Conservation (phyloP, 2,329 filamentous ascomycete genomes). For the Cercospora sojina region DNA sequence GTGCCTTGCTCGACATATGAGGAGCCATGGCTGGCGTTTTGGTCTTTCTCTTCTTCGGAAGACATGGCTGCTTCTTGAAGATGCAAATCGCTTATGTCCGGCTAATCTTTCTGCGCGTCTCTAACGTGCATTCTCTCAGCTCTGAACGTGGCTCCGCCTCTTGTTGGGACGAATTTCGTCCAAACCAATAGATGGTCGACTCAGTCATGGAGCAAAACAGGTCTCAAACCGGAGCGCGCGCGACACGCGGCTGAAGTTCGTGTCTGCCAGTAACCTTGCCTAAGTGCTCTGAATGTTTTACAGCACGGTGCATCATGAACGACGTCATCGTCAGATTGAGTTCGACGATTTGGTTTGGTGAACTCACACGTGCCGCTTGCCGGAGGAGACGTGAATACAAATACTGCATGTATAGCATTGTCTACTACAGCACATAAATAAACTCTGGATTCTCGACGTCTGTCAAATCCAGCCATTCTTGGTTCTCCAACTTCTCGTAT, state of each 20-base stretch:
- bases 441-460: slow-evolving; percentile 64
- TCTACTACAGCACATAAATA: slow-evolving; percentile 45
- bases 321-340: background rate
- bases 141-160: background rate
- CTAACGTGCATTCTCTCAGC: background rate
- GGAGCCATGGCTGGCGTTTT: background rate
- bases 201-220: background rate
- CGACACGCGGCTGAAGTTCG: background rate
- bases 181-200: background rate
- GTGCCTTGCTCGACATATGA: background rate
- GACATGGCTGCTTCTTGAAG: background rate
- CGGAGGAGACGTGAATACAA: background rate
- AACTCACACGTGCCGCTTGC: background rate
- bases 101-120: background rate
- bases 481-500: slow-evolving; percentile 63
- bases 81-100: background rate
- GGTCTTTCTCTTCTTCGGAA: background rate
- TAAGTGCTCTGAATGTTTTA: background rate
- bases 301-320: background rate
- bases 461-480: slow-evolving; percentile 65
- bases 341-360: background rate
- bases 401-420: background rate
- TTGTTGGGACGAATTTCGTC: background rate
- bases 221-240: background rate
- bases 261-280: background rate